Conservation (phyloP, 768 basidiomycete genomes). For the Lentinula sp. region DNA sequence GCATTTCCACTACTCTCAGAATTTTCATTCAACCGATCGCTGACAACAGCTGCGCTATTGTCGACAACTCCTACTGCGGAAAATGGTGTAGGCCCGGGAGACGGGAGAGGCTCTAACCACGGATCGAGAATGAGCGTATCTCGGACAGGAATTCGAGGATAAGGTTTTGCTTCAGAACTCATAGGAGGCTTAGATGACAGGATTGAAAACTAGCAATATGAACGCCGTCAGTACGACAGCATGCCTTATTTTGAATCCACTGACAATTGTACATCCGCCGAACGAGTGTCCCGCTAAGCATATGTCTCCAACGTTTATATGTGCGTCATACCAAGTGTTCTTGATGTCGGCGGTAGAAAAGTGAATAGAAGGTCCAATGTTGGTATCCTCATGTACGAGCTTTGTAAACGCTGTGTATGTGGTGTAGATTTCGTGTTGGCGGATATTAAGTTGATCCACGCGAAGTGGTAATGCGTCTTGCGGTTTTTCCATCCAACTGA, state of each 20-base stretch:
- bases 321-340: constrained; percentile 8
- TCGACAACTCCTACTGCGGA: background rate
- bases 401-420: constrained; percentile 51
- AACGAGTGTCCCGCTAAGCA: constrained; percentile 40
- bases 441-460: constrained; percentile 61
- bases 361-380: background rate
- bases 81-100: constrained; percentile 44
- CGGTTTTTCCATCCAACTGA: constrained; percentile 22
- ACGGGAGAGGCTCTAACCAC: constrained; percentile 74
- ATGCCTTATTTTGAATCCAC: constrained; percentile 2
- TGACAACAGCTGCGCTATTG: constrained; percentile 5
- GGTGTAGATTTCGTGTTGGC: constrained; percentile 63
- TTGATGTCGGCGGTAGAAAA: background rate
- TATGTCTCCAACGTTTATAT: constrained; percentile 28
- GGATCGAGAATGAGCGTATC: constrained; percentile 70
- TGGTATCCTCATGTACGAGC: constrained; percentile 29
- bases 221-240: background rate
- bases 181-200: constrained; percentile 43
- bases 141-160: constrained; percentile 43
- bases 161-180: constrained; percentile 14
- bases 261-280: constrained; percentile 42
- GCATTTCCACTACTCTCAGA: constrained; percentile 1
- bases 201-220: constrained; percentile 42
- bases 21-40: constrained; percentile 7
- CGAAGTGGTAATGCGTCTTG: constrained; percentile 41